Base-by-base conservation (phyloP, 768 basidiomycete genomes). In the Candolleomyces eurysporus region DNA sequence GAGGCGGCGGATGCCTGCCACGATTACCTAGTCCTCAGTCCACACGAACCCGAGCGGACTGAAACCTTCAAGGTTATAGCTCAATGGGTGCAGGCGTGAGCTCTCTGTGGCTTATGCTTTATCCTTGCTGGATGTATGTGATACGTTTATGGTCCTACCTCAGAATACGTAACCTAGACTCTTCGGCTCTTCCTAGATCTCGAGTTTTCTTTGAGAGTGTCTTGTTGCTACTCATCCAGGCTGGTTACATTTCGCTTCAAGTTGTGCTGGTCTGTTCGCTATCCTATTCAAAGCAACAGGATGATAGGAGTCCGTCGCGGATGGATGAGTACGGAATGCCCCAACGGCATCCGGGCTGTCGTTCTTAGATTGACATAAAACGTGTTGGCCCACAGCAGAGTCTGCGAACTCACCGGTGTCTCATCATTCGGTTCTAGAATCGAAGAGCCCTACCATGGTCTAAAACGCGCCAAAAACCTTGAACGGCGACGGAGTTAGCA, bases 1-100 rank as follows among this genome's bases (percentile, higher is more conserved):
- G 85, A 85, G 65, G 79, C 75, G 2, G 73, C 76, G 19, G 84
- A 86, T 68, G 81, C 71, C 2, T 64, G 84, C 13, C 87, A 88
- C 68, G 85, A 86, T 58, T 83, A 81, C 67, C 57, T 87, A 13
- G 68, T 75, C 19, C 80, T 88, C 50, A 45, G 62, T 1, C 83
- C 78, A 76, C 78, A 81, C 64, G 82, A 85, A 61, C 83, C 84
- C 4, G 84, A 86, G 69, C 73, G 84, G 61, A 76, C 76, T 4
- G 68, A 79, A 22, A 78, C 82, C 1, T 69, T 84, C 19, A 72
- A 75, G 59, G 80, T 73, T 5, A 82, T 88, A 59, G 81, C 79
- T 7, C 67, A 75, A 42, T 88, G 84, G 85, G 66, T 82, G 13
- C 60, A 58, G 31, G 64, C 66, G 14, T 57, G 40, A 39, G 14